These are phyloP conservation scores for Eimeria sp. DNA, from an alignment of 169 alveolate genomes.

Conservation along the genomic window DNA sequence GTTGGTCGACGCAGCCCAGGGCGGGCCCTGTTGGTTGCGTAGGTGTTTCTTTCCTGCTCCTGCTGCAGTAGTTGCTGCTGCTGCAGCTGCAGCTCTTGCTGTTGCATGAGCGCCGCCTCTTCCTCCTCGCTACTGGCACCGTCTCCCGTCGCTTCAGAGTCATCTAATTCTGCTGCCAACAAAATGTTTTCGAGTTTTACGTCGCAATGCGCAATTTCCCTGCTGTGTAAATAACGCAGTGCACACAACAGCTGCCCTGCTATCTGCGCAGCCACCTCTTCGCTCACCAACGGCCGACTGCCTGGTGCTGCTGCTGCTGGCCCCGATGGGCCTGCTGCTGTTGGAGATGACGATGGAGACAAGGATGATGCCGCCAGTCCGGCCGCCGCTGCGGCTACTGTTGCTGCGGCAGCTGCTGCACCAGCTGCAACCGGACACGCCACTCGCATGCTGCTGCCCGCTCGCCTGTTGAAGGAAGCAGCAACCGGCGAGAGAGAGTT, in stretches of 20 bases:
- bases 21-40: neutral
- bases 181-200: slow-evolving; percentile 88
- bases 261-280: slow-evolving; percentile 84
- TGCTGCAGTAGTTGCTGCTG: slow-evolving; percentile 72
- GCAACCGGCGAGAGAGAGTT: neutral
- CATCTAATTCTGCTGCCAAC: slow-evolving; percentile 78
- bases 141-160: slow-evolving; percentile 46
- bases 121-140: slow-evolving; percentile 39
- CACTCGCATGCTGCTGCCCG: slow-evolving; percentile 33
- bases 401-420: slow-evolving; percentile 63
- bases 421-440: slow-evolving; percentile 42
- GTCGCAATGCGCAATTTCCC: slow-evolving; percentile 88
- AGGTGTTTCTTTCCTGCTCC: slow-evolving; percentile 16
- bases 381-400: slow-evolving; percentile 47
- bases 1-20: slow-evolving; percentile 9
- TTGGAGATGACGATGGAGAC: neutral
- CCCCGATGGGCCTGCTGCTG: slow-evolving; percentile 11
- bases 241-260: slow-evolving; percentile 87
- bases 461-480: neutral
- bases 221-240: slow-evolving; percentile 86
- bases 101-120: slow-evolving; percentile 53
- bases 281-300: slow-evolving; percentile 4
- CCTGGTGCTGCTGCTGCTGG: slow-evolving; percentile 47
- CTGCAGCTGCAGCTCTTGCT: slow-evolving; percentile 63
- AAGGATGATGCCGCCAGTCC: neutral